phyloP scores from a whole-genome alignment of 352 stramenopile species.

The Globisporangium barbulae region DNA sequence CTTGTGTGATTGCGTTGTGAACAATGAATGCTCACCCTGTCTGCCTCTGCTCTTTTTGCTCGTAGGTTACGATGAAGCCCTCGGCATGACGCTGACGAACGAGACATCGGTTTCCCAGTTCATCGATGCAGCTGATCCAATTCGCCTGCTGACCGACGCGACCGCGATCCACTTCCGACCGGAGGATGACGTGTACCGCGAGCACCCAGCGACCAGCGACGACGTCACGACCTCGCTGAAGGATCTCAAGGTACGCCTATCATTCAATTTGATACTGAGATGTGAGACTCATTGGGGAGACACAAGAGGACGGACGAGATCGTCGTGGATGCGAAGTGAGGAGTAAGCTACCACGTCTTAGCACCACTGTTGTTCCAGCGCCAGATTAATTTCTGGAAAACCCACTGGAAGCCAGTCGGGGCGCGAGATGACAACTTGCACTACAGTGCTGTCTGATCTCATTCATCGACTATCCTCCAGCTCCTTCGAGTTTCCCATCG shows the following conservation, averaged over 20 bases:
- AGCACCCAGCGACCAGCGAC: conserved; percentile 72
- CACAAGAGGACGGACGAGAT: not conserved
- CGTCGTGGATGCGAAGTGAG: conserved; percentile 44
- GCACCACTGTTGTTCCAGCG: conserved; percentile 83
- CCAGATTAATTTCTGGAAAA: conserved; percentile 90
- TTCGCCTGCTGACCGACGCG: conserved; percentile 94
- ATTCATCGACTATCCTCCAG: not conserved
- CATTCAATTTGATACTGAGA: not conserved
- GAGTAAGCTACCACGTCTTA: conserved; percentile 83
- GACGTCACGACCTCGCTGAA: conserved; percentile 74
- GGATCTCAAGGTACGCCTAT: conserved; percentile 90
- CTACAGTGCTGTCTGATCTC: conserved; percentile 78
- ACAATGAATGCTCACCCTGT: conserved; percentile 6
- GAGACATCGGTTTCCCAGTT: conserved; percentile 86
- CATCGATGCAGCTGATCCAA: conserved; percentile 89
- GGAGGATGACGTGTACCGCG: conserved; percentile 75
- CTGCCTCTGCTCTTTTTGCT: not conserved
- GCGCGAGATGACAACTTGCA: conserved; percentile 55
- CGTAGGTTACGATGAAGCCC: conserved; percentile 90
- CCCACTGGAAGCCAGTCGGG: conserved; percentile 84
- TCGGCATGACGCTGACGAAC: conserved; percentile 84
- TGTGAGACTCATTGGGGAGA: not conserved
- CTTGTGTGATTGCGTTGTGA: not conserved
- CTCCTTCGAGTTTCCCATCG: conserved; percentile 3
- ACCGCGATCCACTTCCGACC: conserved; percentile 92